A percentile compares a stretch with the other conserved stretches of the same genome.
Conservation (phyloP, 345 rosid genomes). For the Erysimum cheiranthoides region DNA sequence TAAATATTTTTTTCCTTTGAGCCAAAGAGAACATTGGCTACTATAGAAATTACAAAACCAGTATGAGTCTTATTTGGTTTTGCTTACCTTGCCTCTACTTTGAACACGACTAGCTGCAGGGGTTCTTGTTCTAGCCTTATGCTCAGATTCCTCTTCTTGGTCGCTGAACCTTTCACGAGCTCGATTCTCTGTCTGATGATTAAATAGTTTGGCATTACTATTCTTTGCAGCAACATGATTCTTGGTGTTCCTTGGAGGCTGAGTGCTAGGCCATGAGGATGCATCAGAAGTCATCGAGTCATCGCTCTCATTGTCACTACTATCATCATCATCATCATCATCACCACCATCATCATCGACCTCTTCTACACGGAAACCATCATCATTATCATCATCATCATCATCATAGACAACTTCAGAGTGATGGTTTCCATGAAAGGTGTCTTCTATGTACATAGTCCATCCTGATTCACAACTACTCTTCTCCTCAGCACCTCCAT, state of each 20-base stretch:
- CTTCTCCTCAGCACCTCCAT: constrained; percentile 51
- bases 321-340: constrained; percentile 26
- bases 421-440: constrained; percentile 44
- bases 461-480: constrained; percentile 69
- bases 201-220: constrained; percentile 44
- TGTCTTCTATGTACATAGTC: constrained; percentile 69
- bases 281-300: constrained; percentile 88
- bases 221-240: constrained; percentile 45
- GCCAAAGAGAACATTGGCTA: constrained; percentile 25
- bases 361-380: constrained; percentile 17
- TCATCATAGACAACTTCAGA: constrained; percentile 36
- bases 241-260: constrained; percentile 42
- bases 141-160: constrained; percentile 43
- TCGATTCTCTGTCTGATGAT: constrained; percentile 47
- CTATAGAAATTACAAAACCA: constrained; percentile 4
- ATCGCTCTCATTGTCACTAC: constrained; percentile 54
- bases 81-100: constrained; percentile 56
- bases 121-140: constrained; percentile 46
- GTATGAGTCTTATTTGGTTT: constrained; percentile 43
- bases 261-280: constrained; percentile 67
- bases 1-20: background rate
- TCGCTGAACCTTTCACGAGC: constrained; percentile 40
- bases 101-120: constrained; percentile 53
- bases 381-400: constrained; percentile 35
- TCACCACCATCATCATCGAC: constrained; percentile 24